Percentiles rank a stretch among this genome's conserved stretches.
phyloP scores from a whole-genome alignment of 768 basidiomycete species.

The Psilocybe azurescens region DNA sequence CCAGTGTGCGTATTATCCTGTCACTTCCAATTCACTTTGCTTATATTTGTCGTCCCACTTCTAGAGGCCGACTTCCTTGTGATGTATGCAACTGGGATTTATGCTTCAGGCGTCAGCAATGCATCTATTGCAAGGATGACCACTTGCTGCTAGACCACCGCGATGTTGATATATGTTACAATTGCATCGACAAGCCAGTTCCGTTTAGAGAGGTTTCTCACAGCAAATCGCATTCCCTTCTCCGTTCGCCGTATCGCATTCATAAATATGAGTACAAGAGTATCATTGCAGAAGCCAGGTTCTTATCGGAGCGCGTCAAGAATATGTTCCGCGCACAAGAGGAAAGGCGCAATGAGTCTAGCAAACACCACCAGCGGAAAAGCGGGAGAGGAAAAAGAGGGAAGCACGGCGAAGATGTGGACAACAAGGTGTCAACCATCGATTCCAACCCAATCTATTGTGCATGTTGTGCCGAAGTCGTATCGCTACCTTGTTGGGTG shows the following conservation, averaged over 20 bases:
- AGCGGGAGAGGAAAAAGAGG: not conserved
- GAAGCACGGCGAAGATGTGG: too few species aligned
- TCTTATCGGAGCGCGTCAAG: conserved; percentile 16
- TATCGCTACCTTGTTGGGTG: conserved; percentile 19
- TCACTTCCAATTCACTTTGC: not conserved
- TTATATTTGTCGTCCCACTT: not conserved
- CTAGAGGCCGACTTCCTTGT: conserved; percentile 8
- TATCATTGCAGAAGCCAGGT: conserved; percentile 6
- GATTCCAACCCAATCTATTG: conserved; percentile 1
- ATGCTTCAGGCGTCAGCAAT: conserved; percentile 16
- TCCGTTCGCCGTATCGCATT: conserved; percentile 12
- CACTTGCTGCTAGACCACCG: conserved; percentile 7
- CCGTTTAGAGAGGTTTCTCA: not conserved
- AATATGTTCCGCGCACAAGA: conserved; percentile 10
- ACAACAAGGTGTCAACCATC: not conserved
- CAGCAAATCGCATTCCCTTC: conserved; percentile 13
- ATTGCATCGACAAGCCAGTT: conserved; percentile 16
- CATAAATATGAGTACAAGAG: conserved; percentile 11
- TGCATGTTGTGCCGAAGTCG: conserved; percentile 6
- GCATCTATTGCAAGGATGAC: conserved; percentile 17
- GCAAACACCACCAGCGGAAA: not conserved
- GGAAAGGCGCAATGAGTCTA: not conserved
- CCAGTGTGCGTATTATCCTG: not conserved
- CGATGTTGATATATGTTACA: conserved; percentile 14
- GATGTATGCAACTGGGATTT: conserved; percentile 13